These are phyloP conservation scores for Erodium maritimum DNA, from an alignment of 345 rosid genomes.

Conservation along the genomic window DNA sequence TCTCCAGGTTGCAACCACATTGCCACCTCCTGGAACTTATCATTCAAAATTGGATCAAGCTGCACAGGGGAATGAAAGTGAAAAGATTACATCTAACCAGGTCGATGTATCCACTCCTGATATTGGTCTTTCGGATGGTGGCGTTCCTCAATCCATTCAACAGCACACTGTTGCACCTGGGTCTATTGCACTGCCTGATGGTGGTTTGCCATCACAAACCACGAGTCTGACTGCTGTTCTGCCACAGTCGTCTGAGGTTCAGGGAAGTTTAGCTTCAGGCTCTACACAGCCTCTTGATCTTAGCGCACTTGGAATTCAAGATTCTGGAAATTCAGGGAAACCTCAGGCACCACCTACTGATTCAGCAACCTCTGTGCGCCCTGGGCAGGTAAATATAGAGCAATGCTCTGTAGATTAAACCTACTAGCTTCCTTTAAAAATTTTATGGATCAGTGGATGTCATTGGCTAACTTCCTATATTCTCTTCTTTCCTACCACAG, in stretches of 20 bases:
- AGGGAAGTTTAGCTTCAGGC: slow-evolving; percentile 31
- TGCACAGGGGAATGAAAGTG: slow-evolving; percentile 33
- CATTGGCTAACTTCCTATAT: background rate
- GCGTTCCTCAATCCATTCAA: slow-evolving; percentile 48
- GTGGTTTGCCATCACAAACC: slow-evolving; percentile 73
- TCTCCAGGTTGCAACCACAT: slow-evolving; percentile 64
- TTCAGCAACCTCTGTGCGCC: slow-evolving; percentile 65
- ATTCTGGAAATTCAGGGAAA: slow-evolving; percentile 55
- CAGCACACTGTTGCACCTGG: slow-evolving; percentile 34
- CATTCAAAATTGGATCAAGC: slow-evolving; percentile 63
- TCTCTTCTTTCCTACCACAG: slow-evolving; percentile 20
- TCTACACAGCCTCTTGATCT: slow-evolving; percentile 87
- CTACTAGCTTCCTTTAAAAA: no score
- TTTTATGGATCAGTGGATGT: no score
- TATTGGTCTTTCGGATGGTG: slow-evolving; percentile 69
- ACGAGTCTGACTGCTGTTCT: slow-evolving; percentile 25
- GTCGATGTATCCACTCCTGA: slow-evolving; percentile 30
- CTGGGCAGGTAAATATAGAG: slow-evolving; percentile 64
- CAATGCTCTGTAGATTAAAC: no score
- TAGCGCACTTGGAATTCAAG: slow-evolving; percentile 70
- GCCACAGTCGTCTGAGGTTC: slow-evolving; percentile 33
- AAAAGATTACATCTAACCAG: slow-evolving; percentile 27
- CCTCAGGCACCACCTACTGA: slow-evolving; percentile 32
- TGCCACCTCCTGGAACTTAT: slow-evolving; percentile 85
- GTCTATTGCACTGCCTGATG: slow-evolving; percentile 69